phyloP scores from a whole-genome alignment of 108 stramenopile species.

The Nitzschia palea region DNA sequence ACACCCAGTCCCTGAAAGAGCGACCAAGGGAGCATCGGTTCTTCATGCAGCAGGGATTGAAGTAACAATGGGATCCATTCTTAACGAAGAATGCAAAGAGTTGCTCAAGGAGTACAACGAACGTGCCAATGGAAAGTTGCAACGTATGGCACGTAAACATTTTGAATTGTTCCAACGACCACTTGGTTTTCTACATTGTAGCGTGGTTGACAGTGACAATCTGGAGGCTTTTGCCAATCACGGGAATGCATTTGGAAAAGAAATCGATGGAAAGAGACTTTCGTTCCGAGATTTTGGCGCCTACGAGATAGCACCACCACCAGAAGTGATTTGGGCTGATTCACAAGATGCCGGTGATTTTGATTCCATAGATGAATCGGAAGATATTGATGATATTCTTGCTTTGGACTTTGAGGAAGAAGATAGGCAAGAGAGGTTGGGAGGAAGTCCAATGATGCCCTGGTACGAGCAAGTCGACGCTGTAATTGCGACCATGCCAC shows the following conservation, averaged over 20 bases:
- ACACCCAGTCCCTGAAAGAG: conserved; percentile 63
- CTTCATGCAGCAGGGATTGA: conserved; percentile 66
- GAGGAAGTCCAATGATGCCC: conserved; percentile 76
- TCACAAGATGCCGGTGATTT: conserved; percentile 41
- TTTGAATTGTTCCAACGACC: conserved; percentile 54
- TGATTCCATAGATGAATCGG: background rate
- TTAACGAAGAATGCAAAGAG: conserved; percentile 47
- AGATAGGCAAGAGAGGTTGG: conserved; percentile 41
- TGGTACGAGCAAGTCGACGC: conserved; percentile 89
- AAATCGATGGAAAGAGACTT: conserved; percentile 70
- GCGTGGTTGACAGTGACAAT: conserved; percentile 80
- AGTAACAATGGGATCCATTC: conserved; percentile 60
- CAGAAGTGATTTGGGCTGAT: conserved; percentile 45
- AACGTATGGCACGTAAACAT: conserved; percentile 69
- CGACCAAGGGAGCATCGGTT: conserved; percentile 57
- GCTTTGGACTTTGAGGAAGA: conserved; percentile 64
- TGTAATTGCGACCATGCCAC: conserved; percentile 72
- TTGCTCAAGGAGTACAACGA: conserved; percentile 59
- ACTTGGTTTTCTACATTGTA: conserved; percentile 82
- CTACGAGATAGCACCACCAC: conserved; percentile 82
- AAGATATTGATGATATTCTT: conserved; percentile 41
- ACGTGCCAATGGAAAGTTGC: conserved; percentile 57
- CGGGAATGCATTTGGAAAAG: conserved; percentile 84
- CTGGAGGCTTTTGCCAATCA: conserved; percentile 80
- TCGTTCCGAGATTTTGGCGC: conserved; percentile 77